phyloP scores from a whole-genome alignment of 2,329 filamentous ascomycete genomes.

The Sporothrix variecibatus region DNA sequence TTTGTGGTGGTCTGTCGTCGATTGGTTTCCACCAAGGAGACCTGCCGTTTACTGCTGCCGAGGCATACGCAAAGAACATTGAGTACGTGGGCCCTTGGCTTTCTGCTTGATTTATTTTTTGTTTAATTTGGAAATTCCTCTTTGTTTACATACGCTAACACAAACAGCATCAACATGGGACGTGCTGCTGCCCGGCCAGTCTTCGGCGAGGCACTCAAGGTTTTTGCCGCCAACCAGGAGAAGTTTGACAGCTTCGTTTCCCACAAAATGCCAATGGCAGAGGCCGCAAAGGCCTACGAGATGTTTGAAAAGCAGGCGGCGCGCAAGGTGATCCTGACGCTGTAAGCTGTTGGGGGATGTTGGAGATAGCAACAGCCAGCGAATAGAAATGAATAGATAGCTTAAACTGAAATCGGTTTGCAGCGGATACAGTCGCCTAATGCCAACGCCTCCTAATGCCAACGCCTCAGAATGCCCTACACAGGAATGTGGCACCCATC shows the following conservation, averaged over 20 bases:
- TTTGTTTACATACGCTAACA: constrained; percentile 43
- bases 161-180: constrained; percentile 36
- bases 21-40: constrained; percentile 29
- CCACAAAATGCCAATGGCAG: constrained; percentile 12
- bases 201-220: constrained; percentile 19
- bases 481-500: background rate
- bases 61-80: constrained; percentile 21
- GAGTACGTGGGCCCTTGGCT: constrained; percentile 43
- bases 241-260: constrained; percentile 22
- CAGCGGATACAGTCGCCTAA: background rate
- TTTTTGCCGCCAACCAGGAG: constrained; percentile 19
- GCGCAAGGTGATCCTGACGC: constrained; percentile 17
- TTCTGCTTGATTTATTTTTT: background rate
- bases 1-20: constrained; percentile 25
- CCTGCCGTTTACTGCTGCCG: constrained; percentile 19
- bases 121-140: background rate
- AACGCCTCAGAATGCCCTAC: background rate
- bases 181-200: constrained; percentile 11
- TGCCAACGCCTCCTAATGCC: background rate
- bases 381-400: constrained; percentile 9
- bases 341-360: background rate
- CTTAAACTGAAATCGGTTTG: background rate
- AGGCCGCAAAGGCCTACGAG: constrained; percentile 15
- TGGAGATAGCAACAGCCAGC: constrained; percentile 6
- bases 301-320: constrained; percentile 23